phyloP scores from a whole-genome alignment of 768 basidiomycete genomes.

The Lyophyllum decastes region DNA sequence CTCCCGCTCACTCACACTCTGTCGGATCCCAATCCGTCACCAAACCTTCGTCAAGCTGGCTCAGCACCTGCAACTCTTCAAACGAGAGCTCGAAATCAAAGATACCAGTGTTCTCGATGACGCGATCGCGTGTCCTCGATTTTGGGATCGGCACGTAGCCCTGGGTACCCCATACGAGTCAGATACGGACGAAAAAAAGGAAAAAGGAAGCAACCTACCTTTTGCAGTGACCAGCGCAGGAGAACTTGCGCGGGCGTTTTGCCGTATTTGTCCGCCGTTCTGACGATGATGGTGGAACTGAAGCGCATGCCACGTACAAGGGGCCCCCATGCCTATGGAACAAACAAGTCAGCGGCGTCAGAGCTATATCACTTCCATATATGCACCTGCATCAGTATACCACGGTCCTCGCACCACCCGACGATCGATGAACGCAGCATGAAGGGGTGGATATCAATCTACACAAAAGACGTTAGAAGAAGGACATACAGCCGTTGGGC shows the following conservation, averaged over 20 bases:
- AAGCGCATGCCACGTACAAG: conserved; percentile 69
- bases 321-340: conserved; percentile 82
- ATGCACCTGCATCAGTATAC: conserved; percentile 61
- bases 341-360: not conserved
- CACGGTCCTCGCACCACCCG: conserved; percentile 52
- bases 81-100: conserved; percentile 61
- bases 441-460: conserved; percentile 68
- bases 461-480: too few relatives aligned
- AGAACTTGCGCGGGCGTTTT: conserved; percentile 63
- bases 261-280: conserved; percentile 52
- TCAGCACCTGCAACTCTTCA: conserved; percentile 51
- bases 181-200: not conserved
- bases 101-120: conserved; percentile 58
- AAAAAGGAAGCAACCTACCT: conserved; percentile 38
- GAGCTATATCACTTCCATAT: not conserved
- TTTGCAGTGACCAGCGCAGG: conserved; percentile 78
- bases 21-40: conserved; percentile 48
- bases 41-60: conserved; percentile 56
- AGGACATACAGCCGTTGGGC: too few relatives aligned
- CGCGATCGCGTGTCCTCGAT: conserved; percentile 52
- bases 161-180: conserved; percentile 30
- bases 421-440: conserved; percentile 68
- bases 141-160: conserved; percentile 70
- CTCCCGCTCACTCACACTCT: conserved; percentile 21
- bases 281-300: conserved; percentile 55